Percentiles rank a stretch among this genome's conserved stretches.
Conservation (phyloP, 2,329 filamentous ascomycete species). For the Byssothecium circinans region DNA sequence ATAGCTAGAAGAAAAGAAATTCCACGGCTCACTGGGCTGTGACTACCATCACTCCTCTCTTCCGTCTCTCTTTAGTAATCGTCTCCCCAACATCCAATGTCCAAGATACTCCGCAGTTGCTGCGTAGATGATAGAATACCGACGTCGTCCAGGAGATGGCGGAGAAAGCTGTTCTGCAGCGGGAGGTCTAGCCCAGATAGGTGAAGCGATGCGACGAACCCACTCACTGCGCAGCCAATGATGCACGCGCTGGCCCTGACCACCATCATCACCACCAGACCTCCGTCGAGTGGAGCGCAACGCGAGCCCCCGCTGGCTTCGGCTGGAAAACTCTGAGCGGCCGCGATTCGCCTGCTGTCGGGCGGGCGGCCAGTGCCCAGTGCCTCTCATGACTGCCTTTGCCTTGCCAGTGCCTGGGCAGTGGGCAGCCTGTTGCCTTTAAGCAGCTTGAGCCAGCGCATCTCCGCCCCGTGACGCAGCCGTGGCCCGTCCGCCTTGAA, state of each 20-base stretch:
- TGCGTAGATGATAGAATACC: background rate
- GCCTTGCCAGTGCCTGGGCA: constrained; percentile 12
- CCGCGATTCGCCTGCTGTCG: constrained; percentile 1
- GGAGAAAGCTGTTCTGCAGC: constrained; percentile 34
- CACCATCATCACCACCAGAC: constrained; percentile 1
- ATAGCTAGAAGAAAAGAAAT: too few relatives aligned
- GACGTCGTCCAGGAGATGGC: constrained; percentile 35
- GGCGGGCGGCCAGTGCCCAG: constrained; percentile 24
- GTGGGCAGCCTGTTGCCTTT: background rate
- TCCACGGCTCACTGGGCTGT: too few relatives aligned
- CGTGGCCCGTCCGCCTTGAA: constrained; percentile 36
- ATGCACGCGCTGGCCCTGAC: constrained; percentile 5
- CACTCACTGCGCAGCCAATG: too few relatives aligned
- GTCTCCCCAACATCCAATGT: too few relatives aligned
- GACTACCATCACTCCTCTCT: too few relatives aligned
- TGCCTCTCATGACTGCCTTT: constrained; percentile 20
- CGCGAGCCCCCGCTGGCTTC: constrained; percentile 15
- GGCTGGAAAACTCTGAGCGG: constrained; percentile 32
- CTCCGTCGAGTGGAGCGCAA: constrained; percentile 10
- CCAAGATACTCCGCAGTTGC: too few relatives aligned
- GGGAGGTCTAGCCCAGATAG: constrained; percentile 15
- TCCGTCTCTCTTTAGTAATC: too few relatives aligned
- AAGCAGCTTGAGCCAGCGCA: constrained; percentile 3
- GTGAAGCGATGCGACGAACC: constrained; percentile 5
- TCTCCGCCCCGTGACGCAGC: constrained; percentile 10